Conservation (phyloP, 371 early-diverging fungal species). For the Rhizopus arrhizus region DNA sequence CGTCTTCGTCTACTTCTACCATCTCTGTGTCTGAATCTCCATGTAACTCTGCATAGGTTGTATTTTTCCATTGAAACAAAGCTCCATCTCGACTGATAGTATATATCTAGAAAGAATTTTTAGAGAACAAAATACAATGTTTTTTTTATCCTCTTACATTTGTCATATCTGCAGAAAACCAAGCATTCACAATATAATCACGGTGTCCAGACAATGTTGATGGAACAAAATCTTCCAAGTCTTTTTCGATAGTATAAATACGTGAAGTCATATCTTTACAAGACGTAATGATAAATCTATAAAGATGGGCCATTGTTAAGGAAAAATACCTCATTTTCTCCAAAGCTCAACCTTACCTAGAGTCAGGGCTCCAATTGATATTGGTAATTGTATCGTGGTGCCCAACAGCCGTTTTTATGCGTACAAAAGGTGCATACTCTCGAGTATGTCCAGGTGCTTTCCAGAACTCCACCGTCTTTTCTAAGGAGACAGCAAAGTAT, state of each 20-base stretch:
- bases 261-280: slow-evolving; percentile 92
- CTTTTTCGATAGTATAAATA: slow-evolving; percentile 70
- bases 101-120: slow-evolving; percentile 59
- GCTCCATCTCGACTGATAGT: slow-evolving; percentile 89
- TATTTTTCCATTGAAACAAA: slow-evolving; percentile 80
- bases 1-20: slow-evolving; percentile 38
- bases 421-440: slow-evolving; percentile 91
- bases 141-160: slow-evolving; percentile 36
- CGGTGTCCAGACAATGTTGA: slow-evolving; percentile 85
- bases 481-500: slow-evolving; percentile 85
- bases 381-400: slow-evolving; percentile 90
- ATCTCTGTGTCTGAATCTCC: slow-evolving; percentile 41
- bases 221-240: slow-evolving; percentile 65
- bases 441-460: slow-evolving; percentile 86
- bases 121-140: neutral
- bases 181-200: slow-evolving; percentile 86
- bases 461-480: slow-evolving; percentile 89
- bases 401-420: slow-evolving; percentile 76
- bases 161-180: slow-evolving; percentile 82
- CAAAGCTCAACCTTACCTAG: slow-evolving; percentile 40
- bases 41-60: slow-evolving; percentile 39
- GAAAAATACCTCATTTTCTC: neutral
- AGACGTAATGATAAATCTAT: slow-evolving; percentile 77
- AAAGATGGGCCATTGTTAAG: neutral
- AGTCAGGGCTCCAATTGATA: slow-evolving; percentile 87